Evolutionary conservation across 352 stramenopile genomes (phyloP).

Genomic region (Globisporangium splendens): DNA sequence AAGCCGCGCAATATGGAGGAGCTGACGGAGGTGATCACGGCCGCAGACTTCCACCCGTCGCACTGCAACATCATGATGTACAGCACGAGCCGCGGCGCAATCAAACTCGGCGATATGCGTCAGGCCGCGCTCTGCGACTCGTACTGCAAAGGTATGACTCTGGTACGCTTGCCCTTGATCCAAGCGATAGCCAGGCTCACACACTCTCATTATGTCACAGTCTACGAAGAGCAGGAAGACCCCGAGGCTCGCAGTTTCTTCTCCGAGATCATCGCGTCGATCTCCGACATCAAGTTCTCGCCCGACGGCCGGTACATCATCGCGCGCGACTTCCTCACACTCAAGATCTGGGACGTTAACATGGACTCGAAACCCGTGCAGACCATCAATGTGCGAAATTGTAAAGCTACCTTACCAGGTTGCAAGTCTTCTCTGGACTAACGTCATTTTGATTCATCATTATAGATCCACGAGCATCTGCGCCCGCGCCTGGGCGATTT

Average conservation of each 20-base stretch:
- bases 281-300: conserved; percentile 94
- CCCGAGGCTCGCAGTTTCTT: conserved; percentile 90
- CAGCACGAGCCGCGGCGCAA: conserved; percentile 88
- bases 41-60: conserved; percentile 91
- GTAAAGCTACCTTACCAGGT: too few relatives aligned
- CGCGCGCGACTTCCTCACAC: conserved; percentile 92
- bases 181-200: neutral
- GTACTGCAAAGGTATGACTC: conserved; percentile 58
- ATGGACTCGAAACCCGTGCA: conserved; percentile 92
- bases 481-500: conserved; percentile 84
- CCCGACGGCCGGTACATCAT: conserved; percentile 93
- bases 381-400: conserved; percentile 83
- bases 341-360: conserved; percentile 97
- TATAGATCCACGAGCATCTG: conserved; percentile 91
- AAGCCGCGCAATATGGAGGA: conserved; percentile 97
- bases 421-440: neutral
- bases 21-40: conserved; percentile 95
- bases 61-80: conserved; percentile 96
- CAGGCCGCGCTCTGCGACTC: conserved; percentile 85
- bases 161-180: too few relatives aligned
- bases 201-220: conserved; percentile 13
- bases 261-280: conserved; percentile 94
- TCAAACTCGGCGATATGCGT: conserved; percentile 93
- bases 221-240: conserved; percentile 85
- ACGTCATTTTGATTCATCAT: neutral